phyloP scores from a whole-genome alignment of 495 filamentous ascomycete species.

The Parathielavia appendiculata region DNA sequence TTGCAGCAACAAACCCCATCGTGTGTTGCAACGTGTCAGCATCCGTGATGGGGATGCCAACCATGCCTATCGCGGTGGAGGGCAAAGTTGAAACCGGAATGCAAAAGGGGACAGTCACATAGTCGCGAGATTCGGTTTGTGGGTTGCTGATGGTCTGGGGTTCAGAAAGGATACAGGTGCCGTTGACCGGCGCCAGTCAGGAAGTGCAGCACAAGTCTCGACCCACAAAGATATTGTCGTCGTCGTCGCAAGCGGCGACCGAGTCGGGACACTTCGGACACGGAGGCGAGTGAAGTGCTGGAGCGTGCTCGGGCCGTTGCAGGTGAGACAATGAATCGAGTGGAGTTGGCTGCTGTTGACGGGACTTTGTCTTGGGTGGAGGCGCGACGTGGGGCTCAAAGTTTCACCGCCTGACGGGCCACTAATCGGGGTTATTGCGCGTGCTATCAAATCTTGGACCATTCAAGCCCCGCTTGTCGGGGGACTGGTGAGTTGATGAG shows the following conservation, averaged over 20 bases:
- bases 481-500: not conserved
- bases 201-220: not conserved
- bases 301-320: not conserved
- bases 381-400: not conserved
- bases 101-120: constrained; percentile 15
- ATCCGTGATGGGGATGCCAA: constrained; percentile 11
- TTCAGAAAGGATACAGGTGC: no score
- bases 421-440: not conserved
- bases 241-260: not conserved
- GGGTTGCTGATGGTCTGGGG: no score
- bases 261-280: not conserved
- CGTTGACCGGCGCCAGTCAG: no score
- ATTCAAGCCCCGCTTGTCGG: not conserved
- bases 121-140: constrained; percentile 8
- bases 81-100: constrained; percentile 8
- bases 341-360: not conserved
- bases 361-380: not conserved
- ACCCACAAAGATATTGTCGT: not conserved
- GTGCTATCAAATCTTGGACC: not conserved
- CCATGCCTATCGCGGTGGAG: constrained; percentile 27
- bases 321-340: not conserved
- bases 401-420: not conserved
- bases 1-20: constrained; percentile 18
- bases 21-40: constrained; percentile 8
- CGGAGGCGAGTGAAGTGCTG: not conserved